Percentiles rank a stretch among this genome's conserved stretches.
Evolutionary conservation across 768 basidiomycete species (phyloP).

Genomic region (Lepiota subincarnata): DNA sequence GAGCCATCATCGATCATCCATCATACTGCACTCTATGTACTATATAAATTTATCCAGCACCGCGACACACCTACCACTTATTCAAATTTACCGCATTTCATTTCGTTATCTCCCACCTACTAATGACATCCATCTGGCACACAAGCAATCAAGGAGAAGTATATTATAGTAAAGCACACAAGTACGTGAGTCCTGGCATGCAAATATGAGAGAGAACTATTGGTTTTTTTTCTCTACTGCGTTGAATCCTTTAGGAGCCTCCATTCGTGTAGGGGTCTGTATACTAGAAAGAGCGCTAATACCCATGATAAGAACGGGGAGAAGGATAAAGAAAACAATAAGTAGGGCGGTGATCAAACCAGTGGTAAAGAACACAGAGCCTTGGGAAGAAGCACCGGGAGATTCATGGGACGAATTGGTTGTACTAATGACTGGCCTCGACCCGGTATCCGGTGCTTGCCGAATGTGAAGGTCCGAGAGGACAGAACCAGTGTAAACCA

Average conservation of each 20-base stretch:
- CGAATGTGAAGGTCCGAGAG: slow-evolving; percentile 22
- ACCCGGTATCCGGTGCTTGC: slow-evolving; percentile 31
- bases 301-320: slow-evolving; percentile 63
- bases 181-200: not conserved
- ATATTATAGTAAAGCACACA: too few relatives aligned
- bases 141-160: too few relatives aligned
- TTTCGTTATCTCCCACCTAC: too few relatives aligned
- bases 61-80: too few relatives aligned
- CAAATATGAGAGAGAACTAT: slow-evolving; percentile 26
- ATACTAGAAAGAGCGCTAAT: slow-evolving; percentile 69
- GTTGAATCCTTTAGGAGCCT: slow-evolving; percentile 61
- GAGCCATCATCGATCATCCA: too few relatives aligned
- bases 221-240: slow-evolving; percentile 76
- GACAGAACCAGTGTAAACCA: slow-evolving; percentile 60
- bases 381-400: not conserved
- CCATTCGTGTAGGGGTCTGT: slow-evolving; percentile 61
- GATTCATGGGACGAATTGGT: slow-evolving; percentile 44
- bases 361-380: slow-evolving; percentile 49
- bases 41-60: too few relatives aligned
- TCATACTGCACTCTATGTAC: too few relatives aligned
- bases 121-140: too few relatives aligned
- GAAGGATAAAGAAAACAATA: slow-evolving; percentile 58
- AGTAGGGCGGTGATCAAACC: slow-evolving; percentile 65
- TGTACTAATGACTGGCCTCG: not conserved
- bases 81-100: too few relatives aligned